Conservation (phyloP, 352 stramenopile genomes). For the Blastocystis sp. region DNA sequence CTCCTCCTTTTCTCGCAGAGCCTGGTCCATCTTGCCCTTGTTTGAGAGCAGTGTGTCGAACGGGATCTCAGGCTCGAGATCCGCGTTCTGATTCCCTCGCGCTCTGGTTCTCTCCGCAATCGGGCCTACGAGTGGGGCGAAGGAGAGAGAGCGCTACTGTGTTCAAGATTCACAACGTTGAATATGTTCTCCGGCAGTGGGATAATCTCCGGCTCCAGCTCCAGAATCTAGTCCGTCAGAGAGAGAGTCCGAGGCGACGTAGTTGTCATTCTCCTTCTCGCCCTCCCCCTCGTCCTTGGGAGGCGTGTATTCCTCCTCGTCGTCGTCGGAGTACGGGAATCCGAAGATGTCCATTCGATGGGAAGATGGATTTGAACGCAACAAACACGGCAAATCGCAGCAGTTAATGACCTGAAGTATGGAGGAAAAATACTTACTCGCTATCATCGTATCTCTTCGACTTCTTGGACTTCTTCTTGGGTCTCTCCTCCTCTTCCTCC, state of each 20-base stretch:
- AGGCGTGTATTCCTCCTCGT: conserved; percentile 17
- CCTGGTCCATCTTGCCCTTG: background rate
- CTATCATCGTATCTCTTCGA: conserved; percentile 41
- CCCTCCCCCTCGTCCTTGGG: background rate
- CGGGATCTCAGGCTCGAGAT: conserved; percentile 34
- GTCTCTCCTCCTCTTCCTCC: conserved; percentile 28
- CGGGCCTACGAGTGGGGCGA: conserved; percentile 21
- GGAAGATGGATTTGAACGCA: background rate
- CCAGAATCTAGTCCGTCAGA: conserved; percentile 21
- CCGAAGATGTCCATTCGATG: conserved; percentile 1
- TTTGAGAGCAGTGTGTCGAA: conserved; percentile 29
- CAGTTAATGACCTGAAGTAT: background rate
- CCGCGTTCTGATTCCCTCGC: background rate
- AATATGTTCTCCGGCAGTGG: conserved; percentile 67
- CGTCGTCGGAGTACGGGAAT: conserved; percentile 11
- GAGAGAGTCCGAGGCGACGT: background rate
- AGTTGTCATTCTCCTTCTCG: conserved; percentile 49
- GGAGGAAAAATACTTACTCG: conserved; percentile 32
- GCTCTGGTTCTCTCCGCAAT: conserved; percentile 64
- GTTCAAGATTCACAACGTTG: conserved; percentile 23
- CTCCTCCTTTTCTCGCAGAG: conserved; percentile 61
- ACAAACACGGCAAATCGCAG: background rate
- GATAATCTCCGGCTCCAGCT: conserved; percentile 68
- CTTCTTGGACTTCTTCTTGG: conserved; percentile 55
- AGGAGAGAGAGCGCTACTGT: background rate